phyloP scores from a whole-genome alignment of 2,329 filamentous ascomycete genomes.

The Ilyonectria mors-panacis region DNA sequence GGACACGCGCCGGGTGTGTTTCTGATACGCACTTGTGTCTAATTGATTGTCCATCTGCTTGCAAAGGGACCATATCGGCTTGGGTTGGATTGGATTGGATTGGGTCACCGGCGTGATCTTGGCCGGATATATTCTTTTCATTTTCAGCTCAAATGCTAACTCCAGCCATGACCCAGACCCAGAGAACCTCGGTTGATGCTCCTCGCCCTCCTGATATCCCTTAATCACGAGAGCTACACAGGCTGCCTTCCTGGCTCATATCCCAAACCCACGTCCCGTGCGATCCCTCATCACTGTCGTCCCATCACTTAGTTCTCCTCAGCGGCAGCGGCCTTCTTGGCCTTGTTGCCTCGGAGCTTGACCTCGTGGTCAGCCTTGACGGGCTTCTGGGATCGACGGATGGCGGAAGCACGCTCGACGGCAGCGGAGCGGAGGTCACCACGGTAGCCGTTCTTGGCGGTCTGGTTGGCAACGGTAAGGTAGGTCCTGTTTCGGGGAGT shows the following conservation, averaged over 20 bases:
- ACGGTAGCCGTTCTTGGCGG: constrained; percentile 90
- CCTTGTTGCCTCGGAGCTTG: constrained; percentile 87
- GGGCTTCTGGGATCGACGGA: constrained; percentile 83
- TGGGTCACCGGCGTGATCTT: constrained; percentile 42
- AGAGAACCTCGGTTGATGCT: constrained; percentile 47
- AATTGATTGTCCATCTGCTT: background rate
- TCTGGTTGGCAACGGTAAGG: constrained; percentile 86
- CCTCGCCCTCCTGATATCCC: constrained; percentile 40
- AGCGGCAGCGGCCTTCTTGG: constrained; percentile 76
- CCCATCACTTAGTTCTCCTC: constrained; percentile 52
- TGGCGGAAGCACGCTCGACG: constrained; percentile 88
- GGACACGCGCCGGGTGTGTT: constrained; percentile 1
- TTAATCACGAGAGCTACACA: constrained; percentile 42
- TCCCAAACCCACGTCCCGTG: constrained; percentile 32
- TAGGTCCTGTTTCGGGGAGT: constrained; percentile 76
- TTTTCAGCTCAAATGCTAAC: constrained; percentile 49
- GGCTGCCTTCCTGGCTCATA: constrained; percentile 41
- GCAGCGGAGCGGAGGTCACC: constrained; percentile 82
- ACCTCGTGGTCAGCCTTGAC: constrained; percentile 81
- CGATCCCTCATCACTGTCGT: constrained; percentile 37
- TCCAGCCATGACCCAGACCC: constrained; percentile 44
- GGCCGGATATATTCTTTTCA: constrained; percentile 47
- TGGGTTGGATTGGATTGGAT: constrained; percentile 29
- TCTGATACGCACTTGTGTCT: background rate
- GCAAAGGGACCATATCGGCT: constrained; percentile 2